Conservation (phyloP, 768 basidiomycete species). For the Collybia sp. region DNA sequence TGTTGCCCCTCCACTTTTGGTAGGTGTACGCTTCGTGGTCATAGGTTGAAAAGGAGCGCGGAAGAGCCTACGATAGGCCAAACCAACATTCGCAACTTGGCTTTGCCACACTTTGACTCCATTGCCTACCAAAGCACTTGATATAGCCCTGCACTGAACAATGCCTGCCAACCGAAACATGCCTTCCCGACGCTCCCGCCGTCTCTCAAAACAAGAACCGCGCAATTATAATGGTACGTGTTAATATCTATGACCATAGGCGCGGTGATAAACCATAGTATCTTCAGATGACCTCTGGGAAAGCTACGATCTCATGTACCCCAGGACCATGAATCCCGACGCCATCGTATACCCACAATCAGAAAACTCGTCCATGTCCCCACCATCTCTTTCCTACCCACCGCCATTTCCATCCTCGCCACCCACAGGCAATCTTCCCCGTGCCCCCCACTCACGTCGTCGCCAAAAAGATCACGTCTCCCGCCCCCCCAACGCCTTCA, state of each 20-base stretch:
- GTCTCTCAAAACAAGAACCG: slow-evolving; percentile 36
- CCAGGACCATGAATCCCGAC: not conserved
- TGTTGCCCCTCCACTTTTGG: slow-evolving; percentile 11
- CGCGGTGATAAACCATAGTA: not conserved
- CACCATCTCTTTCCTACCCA: not conserved
- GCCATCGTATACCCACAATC: not conserved
- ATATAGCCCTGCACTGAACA: too few relatives aligned
- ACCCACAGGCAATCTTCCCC: slow-evolving; percentile 1
- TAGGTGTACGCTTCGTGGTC: slow-evolving; percentile 13
- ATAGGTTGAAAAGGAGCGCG: slow-evolving; percentile 17
- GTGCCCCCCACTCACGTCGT: slow-evolving; percentile 14
- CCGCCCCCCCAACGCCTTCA: slow-evolving; percentile 75
- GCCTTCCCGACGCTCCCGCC: slow-evolving; percentile 34
- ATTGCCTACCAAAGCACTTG: too few relatives aligned
- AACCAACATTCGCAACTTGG: too few relatives aligned
- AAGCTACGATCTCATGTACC: slow-evolving; percentile 3
- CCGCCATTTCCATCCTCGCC: not conserved
- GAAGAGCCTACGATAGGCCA: not conserved
- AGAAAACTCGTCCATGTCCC: not conserved
- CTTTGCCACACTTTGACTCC: too few relatives aligned
- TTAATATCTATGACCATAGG: not conserved
- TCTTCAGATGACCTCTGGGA: slow-evolving; percentile 6
- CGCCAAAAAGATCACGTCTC: slow-evolving; percentile 45
- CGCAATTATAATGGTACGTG: slow-evolving; percentile 23
- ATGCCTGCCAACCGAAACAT: slow-evolving; percentile 12